A percentile compares a stretch with the other conserved stretches of the same genome.
phyloP scores from a whole-genome alignment of 176 grass and related monocot species.

The Oropetium thomaeum region DNA sequence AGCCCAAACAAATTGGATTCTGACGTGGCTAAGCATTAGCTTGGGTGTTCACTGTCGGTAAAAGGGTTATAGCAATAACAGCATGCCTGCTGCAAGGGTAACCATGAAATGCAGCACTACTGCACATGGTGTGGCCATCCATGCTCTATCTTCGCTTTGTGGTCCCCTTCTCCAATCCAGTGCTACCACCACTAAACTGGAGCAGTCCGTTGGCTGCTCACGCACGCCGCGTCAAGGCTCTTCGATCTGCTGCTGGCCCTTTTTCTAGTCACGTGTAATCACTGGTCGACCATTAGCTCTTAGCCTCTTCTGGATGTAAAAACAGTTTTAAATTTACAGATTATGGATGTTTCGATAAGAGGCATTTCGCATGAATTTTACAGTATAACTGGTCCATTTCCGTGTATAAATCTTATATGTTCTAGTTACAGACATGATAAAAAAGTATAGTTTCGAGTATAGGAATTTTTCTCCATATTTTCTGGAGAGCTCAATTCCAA shows the following conservation, averaged over 20 bases:
- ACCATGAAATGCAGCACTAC: not conserved
- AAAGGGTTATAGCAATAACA: not conserved
- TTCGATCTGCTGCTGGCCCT: not conserved
- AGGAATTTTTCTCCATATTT: not conserved
- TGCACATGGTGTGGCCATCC: conserved; percentile 10
- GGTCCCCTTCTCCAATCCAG: not conserved
- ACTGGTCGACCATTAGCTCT: conserved; percentile 7
- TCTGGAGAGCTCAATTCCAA: not conserved
- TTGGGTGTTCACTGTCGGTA: not conserved
- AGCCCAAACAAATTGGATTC: not conserved
- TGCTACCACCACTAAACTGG: not conserved
- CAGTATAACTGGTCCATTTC: not conserved
- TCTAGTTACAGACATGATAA: no score
- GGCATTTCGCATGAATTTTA: not conserved
- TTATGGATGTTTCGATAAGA: not conserved
- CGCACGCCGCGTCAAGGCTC: not conserved
- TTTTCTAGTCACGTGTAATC: conserved; percentile 15
- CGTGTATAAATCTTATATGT: no score
- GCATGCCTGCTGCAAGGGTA: not conserved
- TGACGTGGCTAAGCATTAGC: not conserved
- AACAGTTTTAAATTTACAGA: not conserved
- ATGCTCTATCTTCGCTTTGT: not conserved
- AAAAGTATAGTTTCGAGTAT: not conserved
- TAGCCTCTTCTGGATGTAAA: conserved; percentile 11
- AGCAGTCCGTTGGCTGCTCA: conserved; percentile 26